A percentile compares a stretch with the other conserved stretches of the same genome.
These are phyloP conservation scores for Pleurozium schreberi DNA, from an alignment of 225 moss, liverwort and hornwort species.

Conservation along the genomic window DNA sequence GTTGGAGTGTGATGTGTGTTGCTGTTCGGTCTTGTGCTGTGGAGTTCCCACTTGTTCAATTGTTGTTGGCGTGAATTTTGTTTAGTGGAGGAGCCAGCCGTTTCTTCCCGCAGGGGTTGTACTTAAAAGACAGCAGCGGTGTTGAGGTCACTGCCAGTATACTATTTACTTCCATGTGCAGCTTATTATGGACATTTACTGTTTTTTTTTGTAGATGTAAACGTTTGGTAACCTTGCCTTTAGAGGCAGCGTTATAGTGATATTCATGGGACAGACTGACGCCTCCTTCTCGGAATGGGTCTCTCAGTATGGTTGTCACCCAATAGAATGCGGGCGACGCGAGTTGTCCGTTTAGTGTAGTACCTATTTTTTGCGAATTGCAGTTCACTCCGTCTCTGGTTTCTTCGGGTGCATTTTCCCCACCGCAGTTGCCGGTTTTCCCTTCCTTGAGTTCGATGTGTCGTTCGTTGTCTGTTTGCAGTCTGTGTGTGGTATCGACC, in stretches of 20 bases:
- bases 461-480: too few relatives aligned
- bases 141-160: too few relatives aligned
- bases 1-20: not conserved
- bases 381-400: not conserved
- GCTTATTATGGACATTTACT: slow-evolving; percentile 13
- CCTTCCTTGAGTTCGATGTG: too few relatives aligned
- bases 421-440: not conserved
- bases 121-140: too few relatives aligned
- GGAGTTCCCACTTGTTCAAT: not conserved
- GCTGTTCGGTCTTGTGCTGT: not conserved
- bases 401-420: not conserved
- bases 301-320: not conserved
- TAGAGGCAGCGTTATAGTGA: not conserved
- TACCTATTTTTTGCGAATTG: slow-evolving; percentile 8
- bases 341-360: not conserved
- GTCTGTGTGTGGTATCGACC: too few relatives aligned
- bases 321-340: not conserved
- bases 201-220: slow-evolving; percentile 25
- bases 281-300: not conserved
- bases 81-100: too few relatives aligned
- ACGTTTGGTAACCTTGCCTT: not conserved
- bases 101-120: too few relatives aligned
- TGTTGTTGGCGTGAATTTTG: too few relatives aligned
- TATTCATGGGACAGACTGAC: not conserved
- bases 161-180: too few relatives aligned